Base-by-base conservation (phyloP, 495 filamentous ascomycete species). In the Aspergillus steynii region DNA sequence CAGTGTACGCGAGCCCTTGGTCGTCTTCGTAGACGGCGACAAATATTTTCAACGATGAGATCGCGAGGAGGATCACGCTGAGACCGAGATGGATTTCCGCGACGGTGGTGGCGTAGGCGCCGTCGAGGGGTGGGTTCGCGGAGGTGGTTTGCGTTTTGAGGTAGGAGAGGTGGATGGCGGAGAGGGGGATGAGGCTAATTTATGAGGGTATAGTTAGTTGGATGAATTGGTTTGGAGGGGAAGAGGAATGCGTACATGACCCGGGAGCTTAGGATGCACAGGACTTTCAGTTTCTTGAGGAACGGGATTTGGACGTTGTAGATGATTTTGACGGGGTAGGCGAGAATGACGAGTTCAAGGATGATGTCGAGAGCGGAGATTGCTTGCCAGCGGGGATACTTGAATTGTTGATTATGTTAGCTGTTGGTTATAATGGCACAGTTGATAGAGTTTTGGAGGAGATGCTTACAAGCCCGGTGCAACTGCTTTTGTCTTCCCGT, bases 41-140 rank as follows among this genome's bases (percentile, higher is more conserved):
- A 58, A 81, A 79, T 1, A 74, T 71, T 50, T 75, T 77, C 6
- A 82, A 50, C 2, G 71, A 70, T 5, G 72, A 68, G 25, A 64
- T 61, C 5, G 67, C 58, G n/a, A 71, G 64, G 15, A 68, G 59
- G 42, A 67, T 31, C 0, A 72, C 59, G 51, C 68, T 68, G 26
- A 69, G 55, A 0, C 62, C 61, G 7, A 74, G 46, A 49, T 74
- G 68, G 14, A 74, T 52, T 28, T 74, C 68, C 3, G 70, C 66
- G 6, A 59, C 32, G 27, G 63, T 54, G 4, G 70, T 71, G 27
- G 71, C 64, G 28, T 65, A 68, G 28, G 66, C 58, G 20, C 70
- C 70, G 12, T 52, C 10, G 14, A 74, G 65, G 2, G 60, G 60
- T 15, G 73, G 68, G 26, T 64, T 25, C 0, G 32, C 5, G 9